A percentile compares a stretch with the other conserved stretches of the same genome.
Conservation (phyloP, 2,329 filamentous ascomycete genomes). For the Cladophialophora yegresii region DNA sequence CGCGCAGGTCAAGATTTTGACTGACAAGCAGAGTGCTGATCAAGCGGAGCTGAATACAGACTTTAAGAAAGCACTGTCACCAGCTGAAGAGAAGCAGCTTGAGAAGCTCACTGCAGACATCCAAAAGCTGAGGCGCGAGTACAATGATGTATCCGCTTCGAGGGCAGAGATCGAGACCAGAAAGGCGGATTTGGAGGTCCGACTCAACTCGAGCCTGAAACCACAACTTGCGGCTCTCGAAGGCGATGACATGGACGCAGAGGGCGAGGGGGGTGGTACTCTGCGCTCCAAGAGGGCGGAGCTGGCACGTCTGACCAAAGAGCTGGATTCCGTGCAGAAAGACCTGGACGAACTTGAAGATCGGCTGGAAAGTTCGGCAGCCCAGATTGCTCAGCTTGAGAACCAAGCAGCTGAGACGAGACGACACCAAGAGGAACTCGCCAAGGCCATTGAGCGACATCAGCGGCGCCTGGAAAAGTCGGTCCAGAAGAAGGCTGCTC, state of each 20-base stretch:
- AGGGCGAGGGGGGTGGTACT: conserved; percentile 56
- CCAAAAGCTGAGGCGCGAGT: conserved; percentile 73
- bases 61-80: conserved; percentile 86
- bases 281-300: conserved; percentile 79
- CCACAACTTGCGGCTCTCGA: conserved; percentile 85
- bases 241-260: conserved; percentile 69
- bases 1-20: conserved; percentile 71
- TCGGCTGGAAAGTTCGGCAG: conserved; percentile 63
- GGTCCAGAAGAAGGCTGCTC: conserved; percentile 79
- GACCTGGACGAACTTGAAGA: conserved; percentile 74
- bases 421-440: conserved; percentile 72
- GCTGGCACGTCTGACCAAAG: conserved; percentile 73
- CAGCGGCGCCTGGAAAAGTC: conserved; percentile 91
- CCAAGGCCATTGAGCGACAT: conserved; percentile 75
- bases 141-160: conserved; percentile 71
- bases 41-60: conserved; percentile 79
- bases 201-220: conserved; percentile 84
- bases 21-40: conserved; percentile 73
- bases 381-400: conserved; percentile 61
- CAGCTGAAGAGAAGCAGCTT: conserved; percentile 79
- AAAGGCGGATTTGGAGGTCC: conserved; percentile 81
- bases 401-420: conserved; percentile 64
- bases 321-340: conserved; percentile 65
- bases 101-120: conserved; percentile 69
- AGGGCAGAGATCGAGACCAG: conserved; percentile 76